phyloP scores from a whole-genome alignment of 345 rosid species.

The Punica granatum region DNA sequence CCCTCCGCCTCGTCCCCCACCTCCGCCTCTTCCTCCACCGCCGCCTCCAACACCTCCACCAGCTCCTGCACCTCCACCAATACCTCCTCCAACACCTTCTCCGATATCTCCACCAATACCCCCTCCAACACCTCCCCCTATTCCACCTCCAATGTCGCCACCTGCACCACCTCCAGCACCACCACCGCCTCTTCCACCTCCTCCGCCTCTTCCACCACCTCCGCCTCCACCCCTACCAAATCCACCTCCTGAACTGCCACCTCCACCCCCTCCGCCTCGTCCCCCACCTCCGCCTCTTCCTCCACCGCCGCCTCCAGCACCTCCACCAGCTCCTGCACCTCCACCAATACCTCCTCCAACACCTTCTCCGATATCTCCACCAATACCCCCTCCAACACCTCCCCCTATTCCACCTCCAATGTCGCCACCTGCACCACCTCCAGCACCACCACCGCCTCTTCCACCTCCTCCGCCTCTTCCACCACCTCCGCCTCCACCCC shows the following conservation, averaged over 20 bases:
- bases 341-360: conserved; percentile 14
- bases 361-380: no score
- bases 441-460: conserved; percentile 10
- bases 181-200: no score
- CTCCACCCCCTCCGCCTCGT: no score
- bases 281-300: conserved; percentile 17
- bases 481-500: no score
- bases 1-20: not conserved
- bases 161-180: conserved; percentile 15
- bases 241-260: no score
- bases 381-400: no score
- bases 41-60: conserved; percentile 10
- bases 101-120: no score
- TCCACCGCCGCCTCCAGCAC: conserved; percentile 12
- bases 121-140: conserved; percentile 7
- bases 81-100: conserved; percentile 13
- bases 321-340: conserved; percentile 20
- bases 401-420: conserved; percentile 1
- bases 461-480: no score
- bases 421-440: conserved; percentile 2
- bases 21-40: not conserved
- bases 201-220: no score
- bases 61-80: conserved; percentile 11
- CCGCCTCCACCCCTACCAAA: conserved; percentile 15
- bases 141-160: conserved; percentile 4